These are phyloP conservation scores for Solanum raphanifolium DNA, from an alignment of 257 asterid species.

Conservation along the genomic window DNA sequence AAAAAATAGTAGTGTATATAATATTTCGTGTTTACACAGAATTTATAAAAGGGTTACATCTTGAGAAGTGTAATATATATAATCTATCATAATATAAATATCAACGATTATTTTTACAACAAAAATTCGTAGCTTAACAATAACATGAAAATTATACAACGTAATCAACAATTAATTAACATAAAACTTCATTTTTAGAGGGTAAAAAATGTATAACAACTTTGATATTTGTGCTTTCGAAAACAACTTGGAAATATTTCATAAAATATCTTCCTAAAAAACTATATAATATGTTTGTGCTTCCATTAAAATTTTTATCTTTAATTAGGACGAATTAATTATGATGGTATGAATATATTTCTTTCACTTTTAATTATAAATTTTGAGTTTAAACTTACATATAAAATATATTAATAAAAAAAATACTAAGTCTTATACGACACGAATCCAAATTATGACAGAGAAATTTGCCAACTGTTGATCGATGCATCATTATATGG, in stretches of 20 bases:
- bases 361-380: background rate
- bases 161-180: background rate
- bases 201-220: background rate
- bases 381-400: background rate
- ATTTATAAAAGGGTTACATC: background rate
- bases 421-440: accelerated
- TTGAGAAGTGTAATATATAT: background rate
- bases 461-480: background rate
- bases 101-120: accelerated
- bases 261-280: background rate
- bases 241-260: background rate
- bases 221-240: background rate
- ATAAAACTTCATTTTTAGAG: background rate
- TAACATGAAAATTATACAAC: accelerated
- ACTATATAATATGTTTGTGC: background rate
- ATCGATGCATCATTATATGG: background rate
- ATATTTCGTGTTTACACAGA: background rate
- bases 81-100: background rate
- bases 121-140: background rate
- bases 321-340: no score
- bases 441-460: background rate
- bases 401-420: background rate
- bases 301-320: no score
- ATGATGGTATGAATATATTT: no score
- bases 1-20: background rate